phyloP scores from a whole-genome alignment of 345 rosid genomes.

The Linum tenue region DNA sequence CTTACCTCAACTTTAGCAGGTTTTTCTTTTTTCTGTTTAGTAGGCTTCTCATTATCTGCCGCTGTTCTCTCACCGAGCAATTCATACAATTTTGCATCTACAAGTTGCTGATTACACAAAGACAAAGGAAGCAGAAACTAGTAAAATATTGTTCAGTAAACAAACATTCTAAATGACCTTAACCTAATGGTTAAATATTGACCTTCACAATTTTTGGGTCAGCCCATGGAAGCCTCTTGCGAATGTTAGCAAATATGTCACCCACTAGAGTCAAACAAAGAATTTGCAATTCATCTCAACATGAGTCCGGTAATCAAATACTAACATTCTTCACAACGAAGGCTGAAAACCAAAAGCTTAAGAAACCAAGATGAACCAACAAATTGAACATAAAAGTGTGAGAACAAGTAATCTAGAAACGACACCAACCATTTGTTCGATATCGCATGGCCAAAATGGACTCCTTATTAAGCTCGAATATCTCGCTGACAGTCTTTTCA shows the following conservation, averaged over 20 bases:
- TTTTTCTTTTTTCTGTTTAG: conserved; percentile 87
- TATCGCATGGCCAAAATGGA: conserved; percentile 68
- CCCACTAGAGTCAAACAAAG: conserved; percentile 39
- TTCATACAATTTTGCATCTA: conserved; percentile 64
- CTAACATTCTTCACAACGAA: background rate
- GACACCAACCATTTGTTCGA: conserved; percentile 70
- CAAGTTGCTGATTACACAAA: conserved; percentile 43
- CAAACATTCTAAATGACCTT: background rate
- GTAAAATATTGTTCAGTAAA: background rate
- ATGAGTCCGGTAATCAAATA: background rate
- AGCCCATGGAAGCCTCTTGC: conserved; percentile 88
- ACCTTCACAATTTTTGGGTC: conserved; percentile 87
- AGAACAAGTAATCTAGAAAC: conserved; percentile 7
- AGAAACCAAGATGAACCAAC: background rate
- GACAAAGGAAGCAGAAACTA: conserved; percentile 12
- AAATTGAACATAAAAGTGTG: background rate
- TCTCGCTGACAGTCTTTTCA: conserved; percentile 39
- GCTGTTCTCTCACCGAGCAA: conserved; percentile 88
- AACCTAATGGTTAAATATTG: conserved; percentile 6
- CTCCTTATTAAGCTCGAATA: conserved; percentile 55
- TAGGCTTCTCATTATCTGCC: conserved; percentile 82
- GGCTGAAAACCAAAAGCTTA: background rate
- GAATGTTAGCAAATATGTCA: conserved; percentile 57
- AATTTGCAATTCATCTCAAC: conserved; percentile 5
- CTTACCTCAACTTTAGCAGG: conserved; percentile 73